Evolutionary conservation across 2,329 filamentous ascomycete genomes (phyloP).

Genomic region (Geosmithia morbida): DNA sequence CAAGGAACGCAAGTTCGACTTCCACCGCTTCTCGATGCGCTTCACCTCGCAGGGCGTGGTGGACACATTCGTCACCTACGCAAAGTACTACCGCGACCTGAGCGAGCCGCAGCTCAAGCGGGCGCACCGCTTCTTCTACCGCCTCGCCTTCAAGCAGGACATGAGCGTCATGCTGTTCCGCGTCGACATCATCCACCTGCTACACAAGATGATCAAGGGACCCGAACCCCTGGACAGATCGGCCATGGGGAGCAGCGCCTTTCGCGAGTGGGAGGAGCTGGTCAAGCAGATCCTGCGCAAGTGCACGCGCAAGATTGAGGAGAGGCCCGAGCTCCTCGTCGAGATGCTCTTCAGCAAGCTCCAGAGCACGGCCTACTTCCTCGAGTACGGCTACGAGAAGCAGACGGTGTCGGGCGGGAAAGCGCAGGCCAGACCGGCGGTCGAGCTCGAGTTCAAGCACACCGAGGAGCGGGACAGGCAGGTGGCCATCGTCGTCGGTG

Average conservation of each 20-base stretch:
- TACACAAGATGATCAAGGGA: slow-evolving; percentile 87
- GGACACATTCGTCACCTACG: slow-evolving; percentile 75
- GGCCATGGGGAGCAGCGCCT: slow-evolving; percentile 33
- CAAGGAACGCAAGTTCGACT: slow-evolving; percentile 87
- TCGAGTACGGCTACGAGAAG: slow-evolving; percentile 83
- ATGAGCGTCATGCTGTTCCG: slow-evolving; percentile 79
- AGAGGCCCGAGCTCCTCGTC: slow-evolving; percentile 71
- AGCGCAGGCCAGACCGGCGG: slow-evolving; percentile 51
- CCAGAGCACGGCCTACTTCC: slow-evolving; percentile 64
- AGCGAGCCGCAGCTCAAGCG: slow-evolving; percentile 72
- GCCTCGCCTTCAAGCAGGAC: slow-evolving; percentile 88
- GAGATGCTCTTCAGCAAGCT: slow-evolving; percentile 95
- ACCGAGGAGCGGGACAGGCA: slow-evolving; percentile 54
- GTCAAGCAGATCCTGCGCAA: slow-evolving; percentile 71
- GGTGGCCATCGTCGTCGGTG: slow-evolving; percentile 66
- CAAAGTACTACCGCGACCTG: slow-evolving; percentile 68
- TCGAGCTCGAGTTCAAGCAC: slow-evolving; percentile 71
- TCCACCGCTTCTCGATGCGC: slow-evolving; percentile 63
- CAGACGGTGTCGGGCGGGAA: slow-evolving; percentile 50
- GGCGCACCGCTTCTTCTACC: slow-evolving; percentile 86
- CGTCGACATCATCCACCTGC: slow-evolving; percentile 76
- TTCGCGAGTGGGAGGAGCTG: slow-evolving; percentile 84
- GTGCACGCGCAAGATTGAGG: slow-evolving; percentile 70
- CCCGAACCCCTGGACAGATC: slow-evolving; percentile 58
- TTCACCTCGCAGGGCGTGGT: slow-evolving; percentile 78